These are phyloP conservation scores for Trypanosoma caninum DNA, from an alignment of 208 protist species.

Conservation along the genomic window DNA sequence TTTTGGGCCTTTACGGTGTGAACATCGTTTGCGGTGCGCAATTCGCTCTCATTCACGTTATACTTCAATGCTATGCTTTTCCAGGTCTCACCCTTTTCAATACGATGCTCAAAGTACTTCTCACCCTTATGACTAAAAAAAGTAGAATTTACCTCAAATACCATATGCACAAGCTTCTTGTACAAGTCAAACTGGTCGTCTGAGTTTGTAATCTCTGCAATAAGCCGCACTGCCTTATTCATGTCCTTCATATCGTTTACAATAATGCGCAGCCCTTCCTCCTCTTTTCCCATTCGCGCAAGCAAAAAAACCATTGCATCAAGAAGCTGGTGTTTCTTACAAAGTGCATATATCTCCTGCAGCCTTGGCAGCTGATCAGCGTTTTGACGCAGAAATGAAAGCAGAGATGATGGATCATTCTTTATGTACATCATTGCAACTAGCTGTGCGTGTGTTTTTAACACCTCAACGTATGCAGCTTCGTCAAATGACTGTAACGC, in stretches of 20 bases:
- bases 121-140: conserved; percentile 21
- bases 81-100: conserved; percentile 45
- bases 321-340: conserved; percentile 49
- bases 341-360: conserved; percentile 69
- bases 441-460: conserved; percentile 49
- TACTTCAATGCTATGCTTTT: conserved; percentile 44
- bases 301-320: conserved; percentile 76
- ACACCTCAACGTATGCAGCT: conserved; percentile 3
- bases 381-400: conserved; percentile 61
- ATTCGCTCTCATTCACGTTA: conserved; percentile 23
- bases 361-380: conserved; percentile 51
- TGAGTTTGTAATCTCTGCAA: conserved; percentile 34
- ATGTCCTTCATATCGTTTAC: conserved; percentile 55
- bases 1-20: background rate
- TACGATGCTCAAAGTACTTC: conserved; percentile 33
- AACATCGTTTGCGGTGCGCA: conserved; percentile 25
- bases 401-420: conserved; percentile 50
- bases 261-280: conserved; percentile 72
- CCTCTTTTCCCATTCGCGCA: conserved; percentile 69
- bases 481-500: conserved; percentile 27
- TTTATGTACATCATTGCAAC: conserved; percentile 72
- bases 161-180: conserved; percentile 42
- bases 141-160: conserved; percentile 30
- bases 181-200: conserved; percentile 66
- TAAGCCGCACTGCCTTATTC: conserved; percentile 38